Evolutionary conservation across 257 asterid genomes (phyloP).

Genomic region (Solanum ossicruentum): DNA sequence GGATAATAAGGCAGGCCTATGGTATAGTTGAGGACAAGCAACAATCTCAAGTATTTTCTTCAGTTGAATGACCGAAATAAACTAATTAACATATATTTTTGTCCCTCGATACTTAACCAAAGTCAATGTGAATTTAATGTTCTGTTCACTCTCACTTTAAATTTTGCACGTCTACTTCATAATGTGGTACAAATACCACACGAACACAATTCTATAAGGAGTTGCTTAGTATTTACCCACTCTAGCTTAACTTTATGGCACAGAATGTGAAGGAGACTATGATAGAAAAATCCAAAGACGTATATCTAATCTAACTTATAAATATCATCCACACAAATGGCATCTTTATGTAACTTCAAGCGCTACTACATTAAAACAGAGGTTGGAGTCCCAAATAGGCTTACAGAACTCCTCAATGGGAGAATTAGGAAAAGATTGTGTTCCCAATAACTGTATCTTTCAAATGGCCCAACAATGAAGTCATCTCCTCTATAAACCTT

Average conservation of each 20-base stretch:
- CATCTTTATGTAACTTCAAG: not conserved
- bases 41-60: not conserved
- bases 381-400: not conserved
- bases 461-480: not conserved
- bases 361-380: not conserved
- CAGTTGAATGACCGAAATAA: not conserved
- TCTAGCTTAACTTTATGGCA: not conserved
- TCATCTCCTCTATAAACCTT: not conserved
- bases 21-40: not conserved
- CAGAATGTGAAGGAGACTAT: not conserved
- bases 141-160: not conserved
- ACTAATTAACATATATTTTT: not conserved
- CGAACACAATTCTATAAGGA: not conserved
- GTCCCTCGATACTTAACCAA: not conserved
- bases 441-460: not conserved
- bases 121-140: not conserved
- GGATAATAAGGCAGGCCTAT: not conserved
- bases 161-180: not conserved
- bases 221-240: not conserved
- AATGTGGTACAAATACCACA: not conserved
- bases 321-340: not conserved
- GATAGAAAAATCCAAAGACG: not conserved
- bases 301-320: not conserved
- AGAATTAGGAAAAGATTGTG: not conserved
- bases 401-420: not conserved